Base-by-base conservation (phyloP, 2,329 filamentous ascomycete species). In the Curvularia sp. region DNA sequence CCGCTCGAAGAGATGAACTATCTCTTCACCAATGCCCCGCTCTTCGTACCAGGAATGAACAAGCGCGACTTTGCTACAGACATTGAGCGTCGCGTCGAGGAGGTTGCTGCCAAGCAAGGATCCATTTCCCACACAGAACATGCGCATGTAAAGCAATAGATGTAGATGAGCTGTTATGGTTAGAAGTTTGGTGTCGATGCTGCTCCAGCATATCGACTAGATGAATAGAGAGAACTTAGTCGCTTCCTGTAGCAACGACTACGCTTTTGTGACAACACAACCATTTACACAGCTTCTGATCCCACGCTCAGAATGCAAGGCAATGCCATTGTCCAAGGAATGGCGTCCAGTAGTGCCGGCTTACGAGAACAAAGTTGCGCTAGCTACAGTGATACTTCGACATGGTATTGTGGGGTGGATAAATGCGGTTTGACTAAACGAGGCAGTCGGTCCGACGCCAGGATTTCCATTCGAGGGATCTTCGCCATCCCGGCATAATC, bases 1-100 rank as follows among this genome's bases (percentile, higher is more conserved):
- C 84, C 87, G 0, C 80, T 90, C 1, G 88, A 90, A 68, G 87
- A 89, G 76, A 89, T 89, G 87, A 86, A 87, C 64, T 83, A 84
- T 55, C 79, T 89, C 43, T 89, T 89, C 73, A 84, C 82, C n/a
- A 80, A 88, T 67, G 85, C 87, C 0, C 87, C 87, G 8, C 81
- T 84, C 74, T 85, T 90, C 66, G 83, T 90, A 7, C 83, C 86
- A 1, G 81, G 82, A 3, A 83, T 83, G 76, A 81, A 85, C 63
- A 83, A 80, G 71, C 73, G 78, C 43, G 79, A 83, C 28, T 88
- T 83, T 69, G 72, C 79, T 42, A 78, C 80, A 61, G 87, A 90
- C 69, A 70, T 90, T 38, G 86, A 89, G 76, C 80, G 82, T 32
- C 79, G 86, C 39, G 80, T 86, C 4, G 79, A 82, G 53, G 84